phyloP scores from a whole-genome alignment of 495 filamentous ascomycete species.

The Neurospora terricola region DNA sequence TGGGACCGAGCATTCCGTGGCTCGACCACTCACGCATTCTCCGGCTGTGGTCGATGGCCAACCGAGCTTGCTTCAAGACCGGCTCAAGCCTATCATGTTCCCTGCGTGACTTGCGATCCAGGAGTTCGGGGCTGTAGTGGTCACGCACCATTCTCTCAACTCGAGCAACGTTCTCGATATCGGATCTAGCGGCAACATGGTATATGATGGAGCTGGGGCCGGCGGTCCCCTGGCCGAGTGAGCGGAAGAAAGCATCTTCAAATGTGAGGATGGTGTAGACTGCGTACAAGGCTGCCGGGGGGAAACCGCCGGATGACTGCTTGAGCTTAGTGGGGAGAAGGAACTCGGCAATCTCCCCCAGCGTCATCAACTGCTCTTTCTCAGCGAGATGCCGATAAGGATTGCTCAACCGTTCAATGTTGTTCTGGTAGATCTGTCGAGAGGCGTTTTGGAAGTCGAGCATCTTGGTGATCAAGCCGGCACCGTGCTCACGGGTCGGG shows the following conservation, averaged over 20 bases:
- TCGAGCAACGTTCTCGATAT: constrained; percentile 15
- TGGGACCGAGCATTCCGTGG: constrained; percentile 41
- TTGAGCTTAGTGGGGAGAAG: constrained; percentile 37
- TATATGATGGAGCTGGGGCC: constrained; percentile 29
- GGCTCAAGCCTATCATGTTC: not conserved
- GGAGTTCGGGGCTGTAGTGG: constrained; percentile 13
- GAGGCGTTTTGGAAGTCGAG: constrained; percentile 37
- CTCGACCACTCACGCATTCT: constrained; percentile 48
- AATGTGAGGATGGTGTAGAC: constrained; percentile 53
- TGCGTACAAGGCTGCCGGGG: constrained; percentile 49
- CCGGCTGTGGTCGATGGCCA: constrained; percentile 58
- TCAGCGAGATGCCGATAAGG: constrained; percentile 27
- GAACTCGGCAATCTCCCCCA: constrained; percentile 53
- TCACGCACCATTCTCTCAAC: constrained; percentile 25
- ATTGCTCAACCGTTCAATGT: constrained; percentile 39
- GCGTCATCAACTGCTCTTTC: constrained; percentile 43
- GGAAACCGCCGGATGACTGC: constrained; percentile 35
- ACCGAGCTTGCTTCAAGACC: constrained; percentile 53
- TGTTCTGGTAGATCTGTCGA: constrained; percentile 41
- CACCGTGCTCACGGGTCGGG: constrained; percentile 44
- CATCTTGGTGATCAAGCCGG: constrained; percentile 43
- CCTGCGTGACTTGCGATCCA: not conserved
- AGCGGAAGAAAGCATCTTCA: constrained; percentile 42
- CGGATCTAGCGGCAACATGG: constrained; percentile 22
- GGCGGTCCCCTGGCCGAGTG: constrained; percentile 21